phyloP scores from a whole-genome alignment of 305 asterid species.

The Striga hermonthica region DNA sequence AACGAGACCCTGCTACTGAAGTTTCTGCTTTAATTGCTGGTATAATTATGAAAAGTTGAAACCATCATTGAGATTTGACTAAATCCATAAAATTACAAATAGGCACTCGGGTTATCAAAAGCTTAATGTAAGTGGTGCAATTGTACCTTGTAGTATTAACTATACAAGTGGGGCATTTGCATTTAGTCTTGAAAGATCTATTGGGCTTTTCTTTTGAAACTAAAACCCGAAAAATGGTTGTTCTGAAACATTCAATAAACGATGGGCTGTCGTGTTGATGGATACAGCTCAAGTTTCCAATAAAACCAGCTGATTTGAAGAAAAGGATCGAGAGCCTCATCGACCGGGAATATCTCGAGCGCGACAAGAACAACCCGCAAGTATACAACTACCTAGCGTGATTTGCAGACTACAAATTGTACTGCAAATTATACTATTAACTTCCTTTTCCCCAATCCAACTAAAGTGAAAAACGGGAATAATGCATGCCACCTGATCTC shows the following conservation, averaged over 20 bases:
- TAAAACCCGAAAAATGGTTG: no score
- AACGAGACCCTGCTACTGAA: neutral
- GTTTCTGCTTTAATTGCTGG: no score
- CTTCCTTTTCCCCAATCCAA: slow-evolving; percentile 20
- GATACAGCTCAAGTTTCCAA: slow-evolving; percentile 85
- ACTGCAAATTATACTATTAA: slow-evolving; percentile 16
- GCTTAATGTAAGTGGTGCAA: neutral
- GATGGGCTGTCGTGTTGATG: neutral
- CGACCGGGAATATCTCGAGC: slow-evolving; percentile 88
- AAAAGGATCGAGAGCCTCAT: slow-evolving; percentile 94
- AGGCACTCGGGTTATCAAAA: neutral
- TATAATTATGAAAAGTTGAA: no score
- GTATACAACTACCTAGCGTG: slow-evolving; percentile 87
- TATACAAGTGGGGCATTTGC: no score
- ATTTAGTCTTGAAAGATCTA: no score
- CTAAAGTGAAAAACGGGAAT: slow-evolving; percentile 33
- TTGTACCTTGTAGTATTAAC: no score
- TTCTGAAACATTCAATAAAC: no score
- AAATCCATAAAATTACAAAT: neutral
- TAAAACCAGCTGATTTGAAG: slow-evolving; percentile 95
- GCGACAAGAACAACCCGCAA: slow-evolving; percentile 85
- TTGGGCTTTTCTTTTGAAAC: no score
- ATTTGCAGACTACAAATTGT: slow-evolving; percentile 24
- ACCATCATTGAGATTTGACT: neutral
- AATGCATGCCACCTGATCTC: neutral